A percentile compares a stretch with the other conserved stretches of the same genome.
Evolutionary conservation across 2,329 filamentous ascomycete genomes (phyloP).

Genomic region (Xylariales sp.): DNA sequence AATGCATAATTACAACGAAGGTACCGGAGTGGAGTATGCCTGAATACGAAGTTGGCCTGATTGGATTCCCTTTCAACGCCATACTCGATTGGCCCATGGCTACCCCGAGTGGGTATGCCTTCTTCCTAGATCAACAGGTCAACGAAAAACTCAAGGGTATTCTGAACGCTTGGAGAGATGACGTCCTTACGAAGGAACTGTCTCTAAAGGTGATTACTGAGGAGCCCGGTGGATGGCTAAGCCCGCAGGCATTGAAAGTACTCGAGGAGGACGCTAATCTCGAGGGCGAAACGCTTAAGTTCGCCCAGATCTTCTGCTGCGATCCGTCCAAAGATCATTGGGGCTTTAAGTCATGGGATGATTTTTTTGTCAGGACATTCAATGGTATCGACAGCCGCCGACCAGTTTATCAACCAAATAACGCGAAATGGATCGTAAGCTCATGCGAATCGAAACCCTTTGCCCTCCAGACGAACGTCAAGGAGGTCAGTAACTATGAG

Average conservation of each 20-base stretch:
- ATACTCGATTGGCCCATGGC: constrained; percentile 18
- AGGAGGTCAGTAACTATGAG: neutral
- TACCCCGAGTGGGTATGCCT: constrained; percentile 20
- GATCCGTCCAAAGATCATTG: constrained; percentile 6
- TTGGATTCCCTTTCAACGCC: constrained; percentile 14
- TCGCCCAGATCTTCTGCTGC: constrained; percentile 5
- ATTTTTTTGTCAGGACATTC: constrained; percentile 11
- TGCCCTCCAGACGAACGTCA: constrained; percentile 21
- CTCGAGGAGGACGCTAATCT: constrained; percentile 12
- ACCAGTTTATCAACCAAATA: constrained; percentile 3
- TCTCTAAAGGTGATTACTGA: constrained; percentile 17
- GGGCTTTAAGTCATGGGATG: constrained; percentile 13
- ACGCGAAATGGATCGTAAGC: constrained; percentile 19
- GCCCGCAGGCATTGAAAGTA: neutral
- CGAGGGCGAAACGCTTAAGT: constrained; percentile 6
- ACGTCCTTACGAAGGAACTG: neutral
- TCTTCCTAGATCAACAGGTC: constrained; percentile 7
- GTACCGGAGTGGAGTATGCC: constrained; percentile 2
- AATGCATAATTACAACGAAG: constrained; percentile 11
- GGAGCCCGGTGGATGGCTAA: constrained; percentile 4
- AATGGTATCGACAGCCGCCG: neutral
- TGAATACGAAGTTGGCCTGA: constrained; percentile 11
- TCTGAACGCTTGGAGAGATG: constrained; percentile 9
- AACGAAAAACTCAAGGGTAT: constrained; percentile 16
- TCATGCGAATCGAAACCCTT: constrained; percentile 26